Base-by-base conservation (phyloP, 2,329 filamentous ascomycete genomes). In the Diaporthe sp. region DNA sequence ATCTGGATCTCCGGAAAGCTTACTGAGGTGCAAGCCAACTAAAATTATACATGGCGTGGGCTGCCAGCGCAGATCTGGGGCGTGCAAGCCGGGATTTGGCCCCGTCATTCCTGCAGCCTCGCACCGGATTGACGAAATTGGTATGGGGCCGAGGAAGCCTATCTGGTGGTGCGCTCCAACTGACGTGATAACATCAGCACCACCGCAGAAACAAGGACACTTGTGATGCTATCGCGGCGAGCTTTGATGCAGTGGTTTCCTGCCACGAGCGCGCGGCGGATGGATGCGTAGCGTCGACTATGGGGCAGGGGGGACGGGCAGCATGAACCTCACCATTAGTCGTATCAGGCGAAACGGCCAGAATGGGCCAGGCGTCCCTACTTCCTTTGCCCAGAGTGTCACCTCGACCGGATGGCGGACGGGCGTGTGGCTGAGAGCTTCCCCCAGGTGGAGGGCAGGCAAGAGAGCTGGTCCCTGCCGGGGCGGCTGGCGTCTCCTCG, bases 1-100 rank as follows among this genome's bases (percentile, higher is more conserved):
- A 68, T 68, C 62, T 68, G 62, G 44, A 53, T 68, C 46, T 39
- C 62, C 31, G 19, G 62, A 53, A 68, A 68, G 62, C 62, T 68
- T 68, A 39, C 28, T 68, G 46, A 15, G 31, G 28, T 51, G 46
- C 7, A 65, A 12, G 25, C 44, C 44, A 68, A 25, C 62, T 51
- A 67, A 49, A 51, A 37, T 49, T 49, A 22, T 67, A n/a, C 60
- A 51, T 31, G 10, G 10, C 61, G 28, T 25, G 28, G 61, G 8
- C 28, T 51, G 31, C 44, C 44, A 37, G 25, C 44, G 44, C 44
- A 68, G 62, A 68, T 68, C 62, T 13, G 62, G 62, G 62, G 46
- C 4, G 3, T 25, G 12, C 25, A 13, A 13, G 62, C 44, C 46
- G 49, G 62, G 62, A 25, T 68, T 39, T n/a, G 44, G 44, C 62